phyloP scores from a whole-genome alignment of 164 flowering plant species.

The Dillenia suffruticosa region DNA sequence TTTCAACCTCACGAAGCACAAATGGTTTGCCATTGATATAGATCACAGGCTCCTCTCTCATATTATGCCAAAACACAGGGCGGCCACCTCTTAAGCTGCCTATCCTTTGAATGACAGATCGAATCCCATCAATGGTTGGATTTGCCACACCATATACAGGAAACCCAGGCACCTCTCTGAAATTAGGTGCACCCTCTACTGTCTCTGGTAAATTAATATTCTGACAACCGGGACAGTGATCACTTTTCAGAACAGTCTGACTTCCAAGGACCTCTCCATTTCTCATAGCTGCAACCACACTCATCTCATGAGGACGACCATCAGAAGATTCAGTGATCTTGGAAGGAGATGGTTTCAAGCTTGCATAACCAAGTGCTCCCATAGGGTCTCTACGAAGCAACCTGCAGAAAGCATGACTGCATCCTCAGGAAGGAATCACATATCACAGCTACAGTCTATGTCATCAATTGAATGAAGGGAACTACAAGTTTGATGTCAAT shows the following conservation, averaged over 20 bases:
- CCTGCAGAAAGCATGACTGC: slow-evolving; percentile 26
- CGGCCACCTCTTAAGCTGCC: slow-evolving; percentile 66
- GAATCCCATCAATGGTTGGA: slow-evolving; percentile 94
- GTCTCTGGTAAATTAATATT: slow-evolving; percentile 67
- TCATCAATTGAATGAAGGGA: background rate
- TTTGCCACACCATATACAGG: slow-evolving; percentile 99
- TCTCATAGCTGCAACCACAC: slow-evolving; percentile 85
- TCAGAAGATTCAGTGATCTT: slow-evolving; percentile 72
- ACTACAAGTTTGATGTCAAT: no score
- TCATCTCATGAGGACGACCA: slow-evolving; percentile 84
- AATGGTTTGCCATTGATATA: slow-evolving; percentile 96
- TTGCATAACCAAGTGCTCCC: slow-evolving; percentile 93
- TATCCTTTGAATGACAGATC: slow-evolving; percentile 68
- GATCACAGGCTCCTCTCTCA: slow-evolving; percentile 98
- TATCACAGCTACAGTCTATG: background rate
- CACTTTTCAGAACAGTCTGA: slow-evolving; percentile 91
- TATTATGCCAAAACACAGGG: slow-evolving; percentile 95
- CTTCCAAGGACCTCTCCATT: slow-evolving; percentile 94
- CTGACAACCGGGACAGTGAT: slow-evolving; percentile 97
- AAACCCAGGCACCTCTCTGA: slow-evolving; percentile 90
- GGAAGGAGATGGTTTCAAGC: slow-evolving; percentile 46
- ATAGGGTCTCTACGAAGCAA: slow-evolving; percentile 92
- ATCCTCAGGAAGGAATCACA: background rate
- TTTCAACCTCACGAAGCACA: slow-evolving; percentile 98
- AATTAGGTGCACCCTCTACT: slow-evolving; percentile 97